These are phyloP conservation scores for Cladophialophora carrionii DNA, from an alignment of 2,329 filamentous ascomycete genomes.

Conservation along the genomic window DNA sequence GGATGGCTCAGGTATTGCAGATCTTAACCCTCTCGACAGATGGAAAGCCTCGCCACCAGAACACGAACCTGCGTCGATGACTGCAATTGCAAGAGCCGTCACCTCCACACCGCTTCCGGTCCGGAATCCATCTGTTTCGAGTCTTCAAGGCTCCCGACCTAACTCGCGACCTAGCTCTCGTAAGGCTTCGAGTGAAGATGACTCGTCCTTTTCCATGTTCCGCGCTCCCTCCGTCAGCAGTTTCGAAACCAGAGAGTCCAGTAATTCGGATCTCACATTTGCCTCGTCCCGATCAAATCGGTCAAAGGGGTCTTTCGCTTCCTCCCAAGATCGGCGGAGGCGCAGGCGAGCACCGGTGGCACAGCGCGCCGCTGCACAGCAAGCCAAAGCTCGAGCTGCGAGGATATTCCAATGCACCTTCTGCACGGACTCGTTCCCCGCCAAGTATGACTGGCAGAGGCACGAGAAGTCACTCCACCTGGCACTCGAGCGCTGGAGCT, in stretches of 20 bases:
- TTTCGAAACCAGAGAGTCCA: slow-evolving; percentile 59
- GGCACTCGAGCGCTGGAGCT: slow-evolving; percentile 62
- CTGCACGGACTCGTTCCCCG: slow-evolving; percentile 60
- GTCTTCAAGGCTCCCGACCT: slow-evolving; percentile 39
- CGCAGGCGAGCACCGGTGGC: slow-evolving; percentile 56
- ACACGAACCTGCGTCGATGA: slow-evolving; percentile 67
- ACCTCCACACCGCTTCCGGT: slow-evolving; percentile 46
- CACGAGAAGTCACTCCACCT: slow-evolving; percentile 63
- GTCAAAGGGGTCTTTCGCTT: slow-evolving; percentile 61
- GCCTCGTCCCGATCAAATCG: slow-evolving; percentile 61
- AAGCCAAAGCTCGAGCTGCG: slow-evolving; percentile 47
- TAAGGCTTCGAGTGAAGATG: slow-evolving; percentile 52
- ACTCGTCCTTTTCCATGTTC: slow-evolving; percentile 57
- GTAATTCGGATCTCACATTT: slow-evolving; percentile 58
- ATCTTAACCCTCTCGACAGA: slow-evolving; percentile 68
- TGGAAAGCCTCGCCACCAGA: slow-evolving; percentile 71
- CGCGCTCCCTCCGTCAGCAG: slow-evolving; percentile 59
- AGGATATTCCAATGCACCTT: slow-evolving; percentile 63
- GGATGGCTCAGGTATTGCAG: slow-evolving; percentile 51
- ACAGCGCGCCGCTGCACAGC: slow-evolving; percentile 47
- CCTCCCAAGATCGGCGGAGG: slow-evolving; percentile 62
- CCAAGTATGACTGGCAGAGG: slow-evolving; percentile 63
- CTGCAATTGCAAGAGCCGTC: slow-evolving; percentile 66
- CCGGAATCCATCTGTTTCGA: slow-evolving; percentile 31
- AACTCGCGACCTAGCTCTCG: slow-evolving; percentile 41